Evolutionary conservation across 1,139 yeast genomes (phyloP).

Genomic region (Magnusiomyces tetraspermus): DNA sequence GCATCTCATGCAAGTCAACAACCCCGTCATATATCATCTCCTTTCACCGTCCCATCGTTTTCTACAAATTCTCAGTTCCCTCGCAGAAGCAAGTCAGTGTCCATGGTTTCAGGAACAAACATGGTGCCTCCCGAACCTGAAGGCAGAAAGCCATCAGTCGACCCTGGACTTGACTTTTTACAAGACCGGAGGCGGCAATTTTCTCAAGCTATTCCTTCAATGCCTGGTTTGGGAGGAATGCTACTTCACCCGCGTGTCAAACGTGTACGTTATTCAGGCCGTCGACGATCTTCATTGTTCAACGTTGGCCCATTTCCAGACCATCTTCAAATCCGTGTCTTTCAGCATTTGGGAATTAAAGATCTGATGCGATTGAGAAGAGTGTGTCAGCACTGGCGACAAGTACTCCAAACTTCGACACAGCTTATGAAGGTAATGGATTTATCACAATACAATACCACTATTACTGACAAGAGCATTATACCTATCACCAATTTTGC

Average conservation of each 20-base stretch:
- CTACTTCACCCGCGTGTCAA: slow-evolving; percentile 17
- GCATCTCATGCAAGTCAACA: too few relatives aligned
- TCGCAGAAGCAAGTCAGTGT: neutral
- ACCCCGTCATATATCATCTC: too few relatives aligned
- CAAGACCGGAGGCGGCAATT: neutral
- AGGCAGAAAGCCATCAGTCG: neutral
- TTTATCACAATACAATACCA: slow-evolving; percentile 51
- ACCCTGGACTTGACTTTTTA: neutral
- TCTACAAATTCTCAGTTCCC: too few relatives aligned
- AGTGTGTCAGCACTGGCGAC: slow-evolving; percentile 59
- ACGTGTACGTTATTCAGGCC: slow-evolving; percentile 30
- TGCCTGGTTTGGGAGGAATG: slow-evolving; percentile 7
- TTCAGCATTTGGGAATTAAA: slow-evolving; percentile 45
- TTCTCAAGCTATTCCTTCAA: neutral
- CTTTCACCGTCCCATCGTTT: too few relatives aligned
- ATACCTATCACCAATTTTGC: slow-evolving; percentile 57
- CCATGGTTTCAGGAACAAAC: neutral
- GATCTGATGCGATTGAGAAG: slow-evolving; percentile 48
- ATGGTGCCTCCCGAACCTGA: neutral
- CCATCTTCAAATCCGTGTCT: slow-evolving; percentile 43
- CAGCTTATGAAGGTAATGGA: slow-evolving; percentile 44
- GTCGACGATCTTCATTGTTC: slow-evolving; percentile 50
- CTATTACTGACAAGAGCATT: slow-evolving; percentile 48
- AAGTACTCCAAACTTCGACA: slow-evolving; percentile 49
- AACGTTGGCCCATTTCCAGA: slow-evolving; percentile 53